Conservation (phyloP, 768 basidiomycete species). For the Tremella fuciformis region DNA sequence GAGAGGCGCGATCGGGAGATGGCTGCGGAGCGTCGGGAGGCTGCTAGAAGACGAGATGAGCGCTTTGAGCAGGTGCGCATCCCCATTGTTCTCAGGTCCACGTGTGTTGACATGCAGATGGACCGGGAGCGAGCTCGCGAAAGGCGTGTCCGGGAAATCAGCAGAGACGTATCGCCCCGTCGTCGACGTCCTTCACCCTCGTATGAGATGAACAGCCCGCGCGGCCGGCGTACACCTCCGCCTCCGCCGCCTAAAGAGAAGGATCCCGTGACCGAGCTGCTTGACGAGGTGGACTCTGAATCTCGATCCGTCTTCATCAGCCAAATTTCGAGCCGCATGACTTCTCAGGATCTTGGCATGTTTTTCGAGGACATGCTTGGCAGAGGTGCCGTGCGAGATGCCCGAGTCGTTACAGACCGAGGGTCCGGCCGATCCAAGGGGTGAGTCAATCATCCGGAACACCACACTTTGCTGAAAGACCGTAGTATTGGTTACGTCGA, state of each 20-base stretch:
- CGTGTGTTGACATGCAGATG: constrained; percentile 20
- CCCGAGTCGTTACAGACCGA: constrained; percentile 91
- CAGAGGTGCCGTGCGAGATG: constrained; percentile 89
- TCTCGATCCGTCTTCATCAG: constrained; percentile 98
- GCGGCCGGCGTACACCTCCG: constrained; percentile 16
- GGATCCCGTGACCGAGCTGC: constrained; percentile 49
- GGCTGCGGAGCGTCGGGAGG: constrained; percentile 39
- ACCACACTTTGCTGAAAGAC: constrained; percentile 7
- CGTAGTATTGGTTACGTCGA: constrained; percentile 95
- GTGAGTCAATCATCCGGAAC: constrained; percentile 56
- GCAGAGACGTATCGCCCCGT: constrained; percentile 25
- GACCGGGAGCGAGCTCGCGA: constrained; percentile 31
- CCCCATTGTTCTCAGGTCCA: neutral
- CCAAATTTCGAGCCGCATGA: constrained; percentile 93
- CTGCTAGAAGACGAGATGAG: constrained; percentile 22
- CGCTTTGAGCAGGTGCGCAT: constrained; percentile 17
- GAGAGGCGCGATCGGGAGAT: constrained; percentile 44
- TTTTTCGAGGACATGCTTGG: constrained; percentile 98
- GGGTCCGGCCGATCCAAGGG: constrained; percentile 96
- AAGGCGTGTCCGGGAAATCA: constrained; percentile 13
- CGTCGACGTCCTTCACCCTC: constrained; percentile 29
- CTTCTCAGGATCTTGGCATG: constrained; percentile 93
- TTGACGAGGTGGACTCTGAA: constrained; percentile 94
- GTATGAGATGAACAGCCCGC: constrained; percentile 19
- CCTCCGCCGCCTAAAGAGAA: constrained; percentile 17